Evolutionary conservation across 768 basidiomycete genomes (phyloP), one percentile per base, ranked within the genome.

Genomic region (Lyophyllum decastes): DNA sequence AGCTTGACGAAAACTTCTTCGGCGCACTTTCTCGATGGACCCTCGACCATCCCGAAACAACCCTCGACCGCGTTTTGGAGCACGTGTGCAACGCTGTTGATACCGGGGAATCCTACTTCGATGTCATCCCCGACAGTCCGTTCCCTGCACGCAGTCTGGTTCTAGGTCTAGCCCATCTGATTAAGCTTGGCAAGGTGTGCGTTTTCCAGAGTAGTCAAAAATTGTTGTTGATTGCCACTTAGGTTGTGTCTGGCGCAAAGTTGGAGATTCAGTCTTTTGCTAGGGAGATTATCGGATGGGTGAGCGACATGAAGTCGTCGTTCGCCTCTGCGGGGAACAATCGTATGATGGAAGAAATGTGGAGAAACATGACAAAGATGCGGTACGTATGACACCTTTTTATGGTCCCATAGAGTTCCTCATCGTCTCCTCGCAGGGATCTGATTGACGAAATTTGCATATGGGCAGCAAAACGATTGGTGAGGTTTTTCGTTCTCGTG

Each of bases 61-160:
- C 46, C 10, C 40, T 63, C 19, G 50, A 52, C 21, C 44, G 50
- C 16, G 30, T 61, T 22, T 47, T 61, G 7, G 51, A 48, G 27
- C 26, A 14, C 22, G 54, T 58, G 14, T 34, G 51, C 43, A n/a
- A 16, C 12, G 60, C 54, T 11, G 51, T 64, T 2, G 57, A 61
- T 25, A 33, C 54, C 19, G 27, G 45, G 11, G 38, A 54, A 24
- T 35, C 49, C 16, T 21, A 61, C 14, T 1, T 57, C 4, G 52
- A 43, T 7, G 24, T 59, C 8, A 54, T 64, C 19, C 58, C 60
- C 0, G 53, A 59, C 5, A 12, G 22, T 0, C 57, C 57, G 16
- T 63, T 63, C 24, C 62, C 62, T n/a, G 62, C 59, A 11, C 57
- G 45, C 43, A 24, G 54, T 27, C 59, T 61, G 8, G 41, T 63